These are phyloP conservation scores for Lactarius vividus DNA, from an alignment of 768 basidiomycete species.

Conservation along the genomic window DNA sequence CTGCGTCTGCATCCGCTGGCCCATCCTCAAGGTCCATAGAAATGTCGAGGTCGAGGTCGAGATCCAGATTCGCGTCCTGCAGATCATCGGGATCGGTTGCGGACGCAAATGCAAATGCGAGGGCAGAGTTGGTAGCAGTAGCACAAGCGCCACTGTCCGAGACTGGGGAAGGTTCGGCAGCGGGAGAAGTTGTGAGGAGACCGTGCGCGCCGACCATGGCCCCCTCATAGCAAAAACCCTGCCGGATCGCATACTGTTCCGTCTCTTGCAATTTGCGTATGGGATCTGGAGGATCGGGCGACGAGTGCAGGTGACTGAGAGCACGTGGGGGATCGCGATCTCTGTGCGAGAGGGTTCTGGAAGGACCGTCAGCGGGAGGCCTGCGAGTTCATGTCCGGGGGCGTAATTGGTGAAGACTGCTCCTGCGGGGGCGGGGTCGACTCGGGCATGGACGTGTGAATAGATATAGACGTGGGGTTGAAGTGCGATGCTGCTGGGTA, in stretches of 20 bases:
- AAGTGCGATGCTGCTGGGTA: neutral
- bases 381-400: neutral
- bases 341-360: slow-evolving; percentile 1
- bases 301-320: slow-evolving; percentile 8
- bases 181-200: slow-evolving; percentile 18
- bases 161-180: neutral
- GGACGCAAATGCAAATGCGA: too few species aligned
- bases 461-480: neutral
- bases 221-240: slow-evolving; percentile 22
- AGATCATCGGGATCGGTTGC: neutral
- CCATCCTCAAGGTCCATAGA: slow-evolving; percentile 2
- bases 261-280: too few species aligned
- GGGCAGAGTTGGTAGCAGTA: neutral
- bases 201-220: slow-evolving; percentile 18
- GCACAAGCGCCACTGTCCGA: neutral
- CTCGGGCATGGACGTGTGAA: neutral
- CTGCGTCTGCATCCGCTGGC: too few species aligned
- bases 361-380: slow-evolving; percentile 12
- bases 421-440: neutral
- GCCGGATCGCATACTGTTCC: neutral
- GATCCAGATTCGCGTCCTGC: neutral
- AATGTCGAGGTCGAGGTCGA: neutral
- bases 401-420: neutral
- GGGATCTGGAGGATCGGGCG: neutral
- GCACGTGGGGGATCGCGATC: slow-evolving; percentile 13